Evolutionary conservation across 176 grass and related monocot genomes (phyloP), one percentile per base, ranked within the genome.

Genomic region (Musa beccarii): DNA sequence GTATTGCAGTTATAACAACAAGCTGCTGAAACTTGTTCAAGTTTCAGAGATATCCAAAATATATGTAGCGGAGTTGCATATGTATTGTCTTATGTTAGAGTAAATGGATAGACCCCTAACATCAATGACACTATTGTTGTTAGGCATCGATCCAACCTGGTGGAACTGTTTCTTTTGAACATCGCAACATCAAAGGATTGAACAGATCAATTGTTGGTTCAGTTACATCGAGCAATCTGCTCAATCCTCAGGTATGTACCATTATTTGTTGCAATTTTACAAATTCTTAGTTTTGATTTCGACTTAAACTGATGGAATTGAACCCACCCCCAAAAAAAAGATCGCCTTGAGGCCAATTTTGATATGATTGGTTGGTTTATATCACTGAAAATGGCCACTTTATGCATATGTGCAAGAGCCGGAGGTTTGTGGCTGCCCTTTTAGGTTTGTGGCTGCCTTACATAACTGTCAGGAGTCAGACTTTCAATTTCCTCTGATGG

Each of bases 131-230:
- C 57, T 51, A 11, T 77, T 83, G 72, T 72, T 87, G 80, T 57
- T 76, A 95, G 96, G 96, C 88, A 72, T 99, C 96, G 53, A 95
- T 99, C 82, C 96, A 99, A 89, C 96, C 96, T 73, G 96, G 96
- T 78, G 96, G 96, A 84, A 99, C 96, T 75, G 89, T 99, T 54
- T 99, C 96, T 54, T 89, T 99, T 87, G 96, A 99, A 81, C 96
- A 99, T 81, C 83, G 89, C 43, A 99, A 99, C 59, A 95, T 99
- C 73, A 89, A 92, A 72, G 96, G 96, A 61, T 84, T 99, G 51
- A 99, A 99, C 63, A 89, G 96, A 81, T 99, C 91, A 51, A 87
- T 99, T 63, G 84, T 85, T 85, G 91, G 96, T 78, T 99, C 96
- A 79, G 86, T 99, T 71, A 92, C 96, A 55, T 99, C 96, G 43